Evolutionary conservation across 768 basidiomycete species (phyloP).

Genomic region (Leccinum incarnatum): DNA sequence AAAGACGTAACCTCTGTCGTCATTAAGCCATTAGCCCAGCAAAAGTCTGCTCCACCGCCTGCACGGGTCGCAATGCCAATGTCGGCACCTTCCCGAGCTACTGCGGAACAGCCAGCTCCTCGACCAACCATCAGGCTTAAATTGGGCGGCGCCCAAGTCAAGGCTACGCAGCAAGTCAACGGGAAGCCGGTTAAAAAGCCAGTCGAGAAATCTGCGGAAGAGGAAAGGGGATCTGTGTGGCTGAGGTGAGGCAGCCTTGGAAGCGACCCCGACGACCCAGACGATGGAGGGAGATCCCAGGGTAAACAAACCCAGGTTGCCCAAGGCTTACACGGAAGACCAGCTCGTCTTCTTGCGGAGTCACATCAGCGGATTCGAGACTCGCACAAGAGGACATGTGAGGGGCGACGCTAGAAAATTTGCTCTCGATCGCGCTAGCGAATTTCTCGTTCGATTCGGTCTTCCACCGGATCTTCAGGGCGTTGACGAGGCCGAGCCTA

Average conservation of each 20-base stretch:
- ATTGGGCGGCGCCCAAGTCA: no score
- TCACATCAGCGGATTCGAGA: conserved; percentile 55
- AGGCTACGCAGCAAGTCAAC: no score
- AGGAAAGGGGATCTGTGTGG: conserved; percentile 15
- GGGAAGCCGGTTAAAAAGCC: no score
- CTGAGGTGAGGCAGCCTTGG: conserved; percentile 12
- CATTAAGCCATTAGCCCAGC: no score
- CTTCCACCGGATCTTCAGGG: conserved; percentile 53
- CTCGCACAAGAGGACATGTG: conserved; percentile 54
- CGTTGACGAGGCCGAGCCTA: conserved; percentile 53
- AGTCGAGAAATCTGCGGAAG: no score
- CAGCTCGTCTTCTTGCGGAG: conserved; percentile 57
- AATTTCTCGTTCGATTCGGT: conserved; percentile 59
- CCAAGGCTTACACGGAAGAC: conserved; percentile 63
- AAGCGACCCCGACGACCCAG: conserved; percentile 7
- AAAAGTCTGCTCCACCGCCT: no score
- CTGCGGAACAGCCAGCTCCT: no score
- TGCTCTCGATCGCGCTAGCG: conserved; percentile 57
- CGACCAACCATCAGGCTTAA: no score
- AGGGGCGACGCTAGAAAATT: conserved; percentile 71
- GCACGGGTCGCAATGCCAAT: no score
- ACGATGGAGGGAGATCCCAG: conserved; percentile 54
- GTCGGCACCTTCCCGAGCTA: no score
- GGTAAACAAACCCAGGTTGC: conserved; percentile 62
- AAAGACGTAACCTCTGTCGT: no score